These are phyloP conservation scores for Cryphonectria parasitica DNA, from an alignment of 2,329 filamentous ascomycete genomes.

Conservation along the genomic window DNA sequence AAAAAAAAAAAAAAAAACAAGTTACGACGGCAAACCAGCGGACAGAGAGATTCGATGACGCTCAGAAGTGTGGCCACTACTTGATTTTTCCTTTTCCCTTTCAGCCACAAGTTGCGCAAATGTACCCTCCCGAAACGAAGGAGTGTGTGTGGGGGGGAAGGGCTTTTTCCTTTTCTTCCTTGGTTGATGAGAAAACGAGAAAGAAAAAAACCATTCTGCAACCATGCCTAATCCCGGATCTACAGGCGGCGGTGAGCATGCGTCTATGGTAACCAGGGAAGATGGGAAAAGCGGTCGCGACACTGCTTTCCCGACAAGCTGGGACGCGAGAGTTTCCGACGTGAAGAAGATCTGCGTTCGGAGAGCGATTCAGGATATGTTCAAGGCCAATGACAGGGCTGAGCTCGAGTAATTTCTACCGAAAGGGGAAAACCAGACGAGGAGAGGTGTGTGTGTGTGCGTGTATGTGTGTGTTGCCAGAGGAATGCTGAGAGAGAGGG, in stretches of 20 bases:
- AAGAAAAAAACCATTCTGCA: background rate
- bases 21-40: background rate
- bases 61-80: background rate
- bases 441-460: too few species aligned
- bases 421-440: conserved; percentile 18
- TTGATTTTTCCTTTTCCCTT: background rate
- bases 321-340: conserved; percentile 4
- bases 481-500: background rate
- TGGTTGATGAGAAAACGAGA: background rate
- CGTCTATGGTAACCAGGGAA: conserved; percentile 21
- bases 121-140: background rate
- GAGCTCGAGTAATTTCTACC: conserved; percentile 18
- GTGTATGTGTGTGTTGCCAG: background rate
- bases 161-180: background rate
- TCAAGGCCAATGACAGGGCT: conserved; percentile 26
- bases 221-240: background rate
- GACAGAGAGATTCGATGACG: background rate
- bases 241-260: conserved; percentile 7
- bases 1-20: background rate
- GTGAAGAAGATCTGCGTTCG: conserved; percentile 16
- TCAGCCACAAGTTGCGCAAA: background rate
- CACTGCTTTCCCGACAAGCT: conserved; percentile 18
- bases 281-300: conserved; percentile 9
- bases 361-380: conserved; percentile 23
- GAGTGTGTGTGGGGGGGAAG: background rate